Evolutionary conservation across 495 filamentous ascomycete genomes (phyloP).

Genomic region (Thermothielavioides terrestris): DNA sequence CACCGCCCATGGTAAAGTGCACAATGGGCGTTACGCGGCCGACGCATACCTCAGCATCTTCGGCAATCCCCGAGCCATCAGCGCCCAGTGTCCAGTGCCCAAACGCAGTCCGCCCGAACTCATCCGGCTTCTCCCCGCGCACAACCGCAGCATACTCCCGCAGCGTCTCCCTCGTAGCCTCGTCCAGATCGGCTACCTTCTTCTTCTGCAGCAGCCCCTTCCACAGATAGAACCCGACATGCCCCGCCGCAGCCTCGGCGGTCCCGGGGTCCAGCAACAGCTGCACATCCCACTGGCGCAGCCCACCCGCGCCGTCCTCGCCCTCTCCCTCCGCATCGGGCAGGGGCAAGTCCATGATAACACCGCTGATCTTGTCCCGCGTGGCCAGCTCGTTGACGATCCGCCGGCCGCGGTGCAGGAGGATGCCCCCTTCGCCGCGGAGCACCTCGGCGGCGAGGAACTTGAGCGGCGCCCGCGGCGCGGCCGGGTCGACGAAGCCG

Average conservation of each 20-base stretch:
- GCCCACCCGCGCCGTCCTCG: too few relatives aligned
- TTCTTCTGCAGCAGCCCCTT: conserved; percentile 48
- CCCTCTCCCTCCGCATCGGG: conserved; percentile 3
- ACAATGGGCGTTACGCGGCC: conserved; percentile 51
- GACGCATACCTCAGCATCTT: conserved; percentile 44
- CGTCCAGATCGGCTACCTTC: conserved; percentile 41
- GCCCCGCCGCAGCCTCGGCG: conserved; percentile 38
- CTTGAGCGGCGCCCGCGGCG: conserved; percentile 34
- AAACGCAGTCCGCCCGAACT: conserved; percentile 38
- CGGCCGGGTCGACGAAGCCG: conserved; percentile 59
- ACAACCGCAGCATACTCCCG: conserved; percentile 38
- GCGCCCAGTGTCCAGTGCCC: conserved; percentile 44
- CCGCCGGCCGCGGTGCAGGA: conserved; percentile 38
- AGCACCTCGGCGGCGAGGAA: conserved; percentile 55
- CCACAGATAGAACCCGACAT: conserved; percentile 51
- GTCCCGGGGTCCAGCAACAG: conserved; percentile 51
- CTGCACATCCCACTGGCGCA: conserved; percentile 46
- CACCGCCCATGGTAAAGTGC: conserved; percentile 54
- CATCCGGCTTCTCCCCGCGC: conserved; percentile 27
- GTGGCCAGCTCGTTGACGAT: conserved; percentile 53
- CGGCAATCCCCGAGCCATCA: conserved; percentile 17
- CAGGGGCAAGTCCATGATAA: conserved; percentile 33
- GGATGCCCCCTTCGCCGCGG: conserved; percentile 49
- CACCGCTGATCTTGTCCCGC: conserved; percentile 42
- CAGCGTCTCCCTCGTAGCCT: conserved; percentile 31